Base-by-base conservation (phyloP, 441 rosid species). In the Rhodomyrtus psidioides region DNA sequence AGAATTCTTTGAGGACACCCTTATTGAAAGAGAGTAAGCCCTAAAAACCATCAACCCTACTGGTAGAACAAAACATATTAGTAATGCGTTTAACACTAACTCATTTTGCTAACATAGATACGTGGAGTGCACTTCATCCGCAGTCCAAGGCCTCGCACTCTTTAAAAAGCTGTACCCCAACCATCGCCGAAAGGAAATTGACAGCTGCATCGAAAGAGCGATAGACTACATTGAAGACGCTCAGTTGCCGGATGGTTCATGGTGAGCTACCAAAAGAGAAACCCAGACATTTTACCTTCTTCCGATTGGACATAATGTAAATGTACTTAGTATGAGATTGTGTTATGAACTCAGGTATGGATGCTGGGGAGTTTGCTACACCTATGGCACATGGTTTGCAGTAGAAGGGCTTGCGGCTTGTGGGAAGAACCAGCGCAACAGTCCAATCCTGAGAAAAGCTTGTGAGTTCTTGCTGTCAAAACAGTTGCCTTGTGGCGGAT, bases 321-420 rank as follows among this genome's bases (percentile, higher is more conserved):
- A 23, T 42, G 24, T 49, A 74, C 81, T 74, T 74, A 42, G 44
- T 5, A 23, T 44, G 55, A 75, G 24, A 76, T 55, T 84, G 53
- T 74, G 51, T 23, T 57, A 83, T 12, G n/a, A 39, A 85, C 74
- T 62, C 54, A 91, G 91, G 92, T 91, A 90, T 42, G 93, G 92
- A 23, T 89, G 83, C 28, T 89, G 93, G 93, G 93, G 93, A 51
- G 90, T 91, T 26, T 91, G 93, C 86, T 90, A 90, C 82, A 90
- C 91, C 8, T 91, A 91, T 59, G 92, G 92, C 9, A 87, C 89
- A 85, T 91, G 93, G 93, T 91, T 90, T 59, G 92, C 91, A 0
- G 87, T 90, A 58, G 90, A 83, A 82, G 93, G 90, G 23, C 85
- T 91, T 44, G 88, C 83, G 74, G 92, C 93, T 14, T 84, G 87